Evolutionary conservation across 2,329 filamentous ascomycete species (phyloP), one percentile per base, ranked within the genome.

Genomic region (Chrysosporium keratinophilum): DNA sequence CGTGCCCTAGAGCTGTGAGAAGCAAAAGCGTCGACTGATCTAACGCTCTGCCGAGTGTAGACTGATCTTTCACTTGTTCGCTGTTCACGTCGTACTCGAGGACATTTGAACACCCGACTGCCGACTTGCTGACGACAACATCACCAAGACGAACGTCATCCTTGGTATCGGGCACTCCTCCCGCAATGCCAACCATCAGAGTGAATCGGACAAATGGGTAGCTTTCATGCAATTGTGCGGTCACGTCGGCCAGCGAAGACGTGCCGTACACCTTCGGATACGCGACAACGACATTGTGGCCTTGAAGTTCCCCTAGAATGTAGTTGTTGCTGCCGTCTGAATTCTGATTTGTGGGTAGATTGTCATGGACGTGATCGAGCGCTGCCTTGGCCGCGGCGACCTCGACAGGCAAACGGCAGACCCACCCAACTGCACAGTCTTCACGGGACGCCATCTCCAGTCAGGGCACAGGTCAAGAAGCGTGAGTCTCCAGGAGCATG

Each of bases 101-200:
- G 19, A 62, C 44, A 1, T 57, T 61, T 10, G 39, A n/a, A 15
- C 17, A 17, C 1, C 7, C 14, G 4, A 2, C 23, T 12, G 33
- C 12, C 1, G 55, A 48, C 6, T 12, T 17, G 15, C 56, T 56
- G 10, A 57, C 50, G 35, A 61, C 58, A 20, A 64, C 49, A 55
- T 64, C 62, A 3, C 61, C 61, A 1, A 64, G 54, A 1, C 60
- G 55, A 48, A 62, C 56, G 47, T 62, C 61, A 10, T 56, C 31
- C 11, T 33, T 39, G 5, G 20, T 40, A 39, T 43, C 23, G 11
- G 62, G 62, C 14, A 59, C 56, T 7, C 60, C 62, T 35, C 58
- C 61, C 5, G 59, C 62, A 40, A 63, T 58, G 12, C 61, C 61
- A 7, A 64, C 61, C 56, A 63, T 57, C 33, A 64, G 43, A 23